phyloP scores from a whole-genome alignment of 1,284 basidiomycete genomes.

The Ceratobasidium sp. region DNA sequence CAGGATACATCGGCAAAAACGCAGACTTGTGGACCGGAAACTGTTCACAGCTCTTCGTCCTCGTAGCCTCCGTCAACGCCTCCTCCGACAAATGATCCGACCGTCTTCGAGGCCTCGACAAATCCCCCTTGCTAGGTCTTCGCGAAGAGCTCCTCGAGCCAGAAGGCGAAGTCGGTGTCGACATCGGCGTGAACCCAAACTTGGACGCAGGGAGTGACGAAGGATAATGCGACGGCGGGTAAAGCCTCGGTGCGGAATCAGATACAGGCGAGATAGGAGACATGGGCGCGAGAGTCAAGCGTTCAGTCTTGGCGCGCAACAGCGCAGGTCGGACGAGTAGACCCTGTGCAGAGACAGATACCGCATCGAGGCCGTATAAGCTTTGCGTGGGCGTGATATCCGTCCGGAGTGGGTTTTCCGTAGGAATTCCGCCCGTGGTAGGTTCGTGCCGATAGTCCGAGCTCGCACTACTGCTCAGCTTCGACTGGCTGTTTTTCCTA shows the following conservation, averaged over 20 bases:
- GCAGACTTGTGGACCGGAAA: constrained; percentile 1
- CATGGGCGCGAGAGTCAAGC: background rate
- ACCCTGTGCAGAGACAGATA: constrained; percentile 34
- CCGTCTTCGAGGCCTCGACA: constrained; percentile 12
- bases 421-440: background rate
- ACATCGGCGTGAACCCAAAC: constrained; percentile 25
- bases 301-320: constrained; percentile 37
- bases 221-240: constrained; percentile 10
- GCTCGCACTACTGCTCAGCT: background rate
- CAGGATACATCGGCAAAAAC: constrained; percentile 37
- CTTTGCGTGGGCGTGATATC: constrained; percentile 33
- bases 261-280: constrained; percentile 11
- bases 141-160: background rate
- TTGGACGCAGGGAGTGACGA: constrained; percentile 35
- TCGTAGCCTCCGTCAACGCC: constrained; percentile 12
- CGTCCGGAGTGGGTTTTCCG: background rate
- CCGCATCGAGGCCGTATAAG: constrained; percentile 26
- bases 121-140: constrained; percentile 11
- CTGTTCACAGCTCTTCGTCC: constrained; percentile 24
- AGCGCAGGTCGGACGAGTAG: constrained; percentile 33
- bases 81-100: constrained; percentile 27
- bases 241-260: constrained; percentile 30
- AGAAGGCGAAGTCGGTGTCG: constrained; percentile 18
- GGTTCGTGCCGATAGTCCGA: background rate
- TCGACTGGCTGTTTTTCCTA: constrained; percentile 24